Percentiles rank a stretch among this genome's conserved stretches.
Evolutionary conservation across 202 grass and related monocot species (phyloP).

Genomic region (Carex arenaria): DNA sequence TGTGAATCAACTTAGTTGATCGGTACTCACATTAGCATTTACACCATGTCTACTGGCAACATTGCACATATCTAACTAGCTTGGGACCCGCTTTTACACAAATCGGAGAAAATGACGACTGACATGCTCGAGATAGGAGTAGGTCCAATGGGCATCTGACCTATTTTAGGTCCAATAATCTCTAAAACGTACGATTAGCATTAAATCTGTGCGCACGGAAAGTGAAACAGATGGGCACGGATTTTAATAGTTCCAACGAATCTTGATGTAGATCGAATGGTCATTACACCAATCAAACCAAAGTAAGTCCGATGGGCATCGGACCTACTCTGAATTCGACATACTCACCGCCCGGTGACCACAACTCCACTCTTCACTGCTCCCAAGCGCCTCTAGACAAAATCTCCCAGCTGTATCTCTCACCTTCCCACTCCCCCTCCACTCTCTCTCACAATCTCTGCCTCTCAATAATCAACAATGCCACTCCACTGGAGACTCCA

Average conservation of each 20-base stretch:
- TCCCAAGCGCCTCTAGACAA: slow-evolving; percentile 30
- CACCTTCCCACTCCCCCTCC: not conserved
- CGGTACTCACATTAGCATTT: not conserved
- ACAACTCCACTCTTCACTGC: slow-evolving; percentile 9
- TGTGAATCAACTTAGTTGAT: no score
- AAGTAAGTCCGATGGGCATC: no score
- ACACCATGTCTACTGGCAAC: not conserved
- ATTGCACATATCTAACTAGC: not conserved
- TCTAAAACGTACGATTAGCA: no score
- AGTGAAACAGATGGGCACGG: no score
- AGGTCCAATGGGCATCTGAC: no score
- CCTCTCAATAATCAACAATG: slow-evolving; percentile 22
- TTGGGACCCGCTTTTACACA: not conserved
- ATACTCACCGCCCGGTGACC: slow-evolving; percentile 7
- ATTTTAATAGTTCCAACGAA: no score
- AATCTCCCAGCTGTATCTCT: slow-evolving; percentile 27
- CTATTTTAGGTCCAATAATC: no score
- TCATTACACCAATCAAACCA: no score
- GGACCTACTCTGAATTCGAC: not conserved
- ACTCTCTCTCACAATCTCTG: not conserved
- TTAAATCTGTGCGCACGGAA: no score
- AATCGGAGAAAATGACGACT: not conserved
- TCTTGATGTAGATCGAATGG: no score
- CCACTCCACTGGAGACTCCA: slow-evolving; percentile 7
- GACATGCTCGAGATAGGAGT: not conserved